Conservation (phyloP, 1,284 basidiomycete genomes). For the Sanguinoderma infundibulare region DNA sequence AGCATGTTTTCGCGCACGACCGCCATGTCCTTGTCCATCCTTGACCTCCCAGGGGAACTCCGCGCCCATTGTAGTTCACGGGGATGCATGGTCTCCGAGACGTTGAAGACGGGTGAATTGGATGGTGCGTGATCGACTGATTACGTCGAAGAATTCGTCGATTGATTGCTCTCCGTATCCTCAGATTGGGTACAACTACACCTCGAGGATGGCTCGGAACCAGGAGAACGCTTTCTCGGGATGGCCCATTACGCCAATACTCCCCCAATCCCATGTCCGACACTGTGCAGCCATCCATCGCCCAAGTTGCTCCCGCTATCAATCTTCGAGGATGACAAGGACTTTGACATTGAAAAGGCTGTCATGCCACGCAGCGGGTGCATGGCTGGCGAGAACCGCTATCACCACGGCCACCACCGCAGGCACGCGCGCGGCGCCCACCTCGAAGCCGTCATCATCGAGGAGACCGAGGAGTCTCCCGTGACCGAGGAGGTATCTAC, state of each 20-base stretch:
- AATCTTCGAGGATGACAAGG: slow-evolving; percentile 40
- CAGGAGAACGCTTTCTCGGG: slow-evolving; percentile 77
- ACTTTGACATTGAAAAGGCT: slow-evolving; percentile 38
- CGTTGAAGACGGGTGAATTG: slow-evolving; percentile 73
- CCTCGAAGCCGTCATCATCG: slow-evolving; percentile 41
- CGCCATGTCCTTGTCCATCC: slow-evolving; percentile 18
- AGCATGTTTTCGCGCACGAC: background rate
- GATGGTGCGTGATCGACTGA: slow-evolving; percentile 55
- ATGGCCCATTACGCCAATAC: slow-evolving; percentile 76
- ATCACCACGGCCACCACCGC: slow-evolving; percentile 35
- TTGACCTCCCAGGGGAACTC: slow-evolving; percentile 43
- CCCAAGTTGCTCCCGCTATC: slow-evolving; percentile 33
- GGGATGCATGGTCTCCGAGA: too few species aligned
- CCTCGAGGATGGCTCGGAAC: slow-evolving; percentile 50
- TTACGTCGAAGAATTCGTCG: background rate
- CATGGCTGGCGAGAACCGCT: slow-evolving; percentile 21
- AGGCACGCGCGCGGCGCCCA: slow-evolving; percentile 46
- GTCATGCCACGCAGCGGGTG: slow-evolving; percentile 29
- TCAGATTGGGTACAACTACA: slow-evolving; percentile 72
- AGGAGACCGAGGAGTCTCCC: slow-evolving; percentile 24
- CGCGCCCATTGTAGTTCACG: too few species aligned
- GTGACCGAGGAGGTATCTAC: slow-evolving; percentile 21
- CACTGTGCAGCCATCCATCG: slow-evolving; percentile 37
- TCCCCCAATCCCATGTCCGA: slow-evolving; percentile 48
- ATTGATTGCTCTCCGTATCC: background rate